phyloP scores from a whole-genome alignment of 1,284 basidiomycete species.

The Leucoagaricus sp. region DNA sequence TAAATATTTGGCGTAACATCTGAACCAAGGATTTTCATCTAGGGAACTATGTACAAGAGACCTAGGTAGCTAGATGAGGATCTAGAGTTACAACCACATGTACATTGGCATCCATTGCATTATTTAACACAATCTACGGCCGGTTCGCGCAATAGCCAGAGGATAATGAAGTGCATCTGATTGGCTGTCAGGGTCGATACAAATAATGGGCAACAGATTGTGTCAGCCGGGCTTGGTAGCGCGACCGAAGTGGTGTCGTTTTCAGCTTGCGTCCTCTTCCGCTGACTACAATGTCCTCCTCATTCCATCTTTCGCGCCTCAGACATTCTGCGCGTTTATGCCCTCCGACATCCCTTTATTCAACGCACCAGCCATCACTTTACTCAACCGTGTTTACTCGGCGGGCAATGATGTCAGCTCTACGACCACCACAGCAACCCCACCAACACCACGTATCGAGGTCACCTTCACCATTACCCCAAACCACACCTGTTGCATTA shows the following conservation, averaged over 20 bases:
- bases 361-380: conserved; percentile 33
- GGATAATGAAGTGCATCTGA: conserved; percentile 9
- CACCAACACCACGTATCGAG: conserved; percentile 27
- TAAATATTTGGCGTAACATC: background rate
- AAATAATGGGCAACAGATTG: conserved; percentile 14
- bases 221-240: conserved; percentile 4
- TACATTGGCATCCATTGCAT: background rate
- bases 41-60: conserved; percentile 59
- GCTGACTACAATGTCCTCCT: conserved; percentile 31
- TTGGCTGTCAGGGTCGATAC: conserved; percentile 10
- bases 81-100: background rate
- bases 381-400: conserved; percentile 39
- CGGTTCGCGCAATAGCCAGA: background rate
- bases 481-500: conserved; percentile 41
- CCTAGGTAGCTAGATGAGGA: conserved; percentile 18
- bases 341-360: conserved; percentile 28
- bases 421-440: conserved; percentile 25
- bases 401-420: conserved; percentile 65
- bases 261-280: background rate
- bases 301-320: conserved; percentile 11
- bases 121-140: background rate
- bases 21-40: conserved; percentile 6
- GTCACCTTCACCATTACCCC: conserved; percentile 50
- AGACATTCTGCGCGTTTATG: conserved; percentile 12
- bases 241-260: background rate